Conservation (phyloP, 2,329 filamentous ascomycete species). For the Teratosphaeria pseudoeucalypti region DNA sequence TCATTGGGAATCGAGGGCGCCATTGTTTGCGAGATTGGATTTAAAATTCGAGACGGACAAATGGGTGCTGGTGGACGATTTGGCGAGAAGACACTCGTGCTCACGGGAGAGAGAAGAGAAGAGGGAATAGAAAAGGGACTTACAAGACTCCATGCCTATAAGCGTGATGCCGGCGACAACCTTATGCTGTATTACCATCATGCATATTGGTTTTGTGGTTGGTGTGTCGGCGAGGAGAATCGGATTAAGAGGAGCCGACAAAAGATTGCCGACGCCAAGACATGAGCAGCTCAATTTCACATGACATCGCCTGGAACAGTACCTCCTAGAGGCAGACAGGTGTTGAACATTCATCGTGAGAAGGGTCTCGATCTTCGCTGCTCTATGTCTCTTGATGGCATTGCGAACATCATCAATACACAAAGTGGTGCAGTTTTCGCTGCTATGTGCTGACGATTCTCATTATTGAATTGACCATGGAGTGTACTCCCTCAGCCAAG, state of each 20-base stretch:
- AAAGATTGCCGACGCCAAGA: background rate
- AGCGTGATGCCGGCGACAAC: background rate
- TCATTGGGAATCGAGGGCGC: slow-evolving; percentile 32
- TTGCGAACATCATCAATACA: too few relatives aligned
- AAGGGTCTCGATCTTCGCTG: too few relatives aligned
- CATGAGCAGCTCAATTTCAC: background rate
- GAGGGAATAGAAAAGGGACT: background rate
- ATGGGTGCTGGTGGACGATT: background rate
- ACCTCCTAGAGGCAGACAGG: too few relatives aligned
- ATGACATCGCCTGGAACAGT: background rate
- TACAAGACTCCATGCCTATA: background rate
- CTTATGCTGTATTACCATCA: background rate
- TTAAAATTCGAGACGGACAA: background rate
- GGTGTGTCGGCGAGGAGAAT: background rate
- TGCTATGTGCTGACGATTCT: too few relatives aligned
- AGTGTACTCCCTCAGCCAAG: too few relatives aligned
- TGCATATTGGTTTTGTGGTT: background rate
- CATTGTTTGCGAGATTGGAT: background rate
- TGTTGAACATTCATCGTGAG: too few relatives aligned
- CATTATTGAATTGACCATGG: too few relatives aligned
- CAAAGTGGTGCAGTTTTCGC: too few relatives aligned
- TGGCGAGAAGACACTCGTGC: background rate
- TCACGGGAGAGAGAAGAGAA: background rate
- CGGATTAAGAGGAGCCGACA: background rate
- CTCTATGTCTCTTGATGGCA: too few relatives aligned